Base-by-base conservation (phyloP, 2,329 filamentous ascomycete species). In the Podosphaera xanthii region DNA sequence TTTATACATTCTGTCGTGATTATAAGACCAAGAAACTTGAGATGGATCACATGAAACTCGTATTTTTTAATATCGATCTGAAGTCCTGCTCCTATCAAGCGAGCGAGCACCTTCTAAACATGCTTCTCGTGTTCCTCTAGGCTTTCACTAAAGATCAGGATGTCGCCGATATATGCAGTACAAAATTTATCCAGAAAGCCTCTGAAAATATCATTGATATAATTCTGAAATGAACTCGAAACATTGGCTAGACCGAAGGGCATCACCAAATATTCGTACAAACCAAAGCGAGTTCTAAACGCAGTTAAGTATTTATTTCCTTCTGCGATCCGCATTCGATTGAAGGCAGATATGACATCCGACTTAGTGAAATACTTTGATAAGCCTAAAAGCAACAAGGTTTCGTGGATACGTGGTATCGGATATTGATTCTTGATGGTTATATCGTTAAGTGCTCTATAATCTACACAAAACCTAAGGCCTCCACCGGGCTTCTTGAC, bases 221-320 rank as follows among this genome's bases (percentile, higher is more conserved):
- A 59, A 34, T 36, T 35, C 44, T 65, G 36, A 59, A 62, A 61
- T 36, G 60, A 61, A 34, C 53, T 61, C 33, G 56, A 61, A 49
- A 59, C 60, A 55, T 67, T 68, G 14, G 59, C 61, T 22, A 68
- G 48, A 9, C 67, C 58, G 63, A 70, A 69, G 0, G 61, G 62
- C 57, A 65, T 68, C 1, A 70, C 62, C 30, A 61, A n/a, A 36
- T 66, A 70, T 57, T 71, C 58, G 60, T 63, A 70, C 1, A 65
- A 60, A 12, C 64, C 60, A 57, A 55, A 55, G 8, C 53, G 33
- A 2, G 53, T 38, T 5, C 53, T 34, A 10, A 55, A 55, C 3
- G 53, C 53, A 3, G 53, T 55, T 30, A 55, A 22, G 30, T 55
- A 55, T 22, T 40, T 35, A 30, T 55, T 6, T 40, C 34, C 53